Conservation (phyloP, 202 grass and related monocot species). For the Schoenoplectus triqueter region DNA sequence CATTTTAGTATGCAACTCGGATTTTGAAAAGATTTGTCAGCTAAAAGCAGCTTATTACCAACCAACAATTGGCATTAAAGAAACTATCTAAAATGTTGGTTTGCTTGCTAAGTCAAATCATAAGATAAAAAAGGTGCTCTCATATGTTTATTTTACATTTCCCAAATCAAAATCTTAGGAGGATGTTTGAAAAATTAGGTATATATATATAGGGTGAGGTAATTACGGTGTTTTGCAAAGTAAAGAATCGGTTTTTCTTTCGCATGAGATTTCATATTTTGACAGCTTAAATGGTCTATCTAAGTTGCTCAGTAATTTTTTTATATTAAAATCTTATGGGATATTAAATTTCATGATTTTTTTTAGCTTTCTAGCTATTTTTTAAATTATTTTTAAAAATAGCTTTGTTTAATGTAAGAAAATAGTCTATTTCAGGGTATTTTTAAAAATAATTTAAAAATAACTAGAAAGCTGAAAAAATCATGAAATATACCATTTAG, state of each 20-base stretch:
- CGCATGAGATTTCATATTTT: too few relatives aligned
- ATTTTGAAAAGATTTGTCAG: slow-evolving; percentile 34
- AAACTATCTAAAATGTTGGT: slow-evolving; percentile 30
- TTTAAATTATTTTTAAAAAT: too few relatives aligned
- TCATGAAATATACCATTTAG: too few relatives aligned
- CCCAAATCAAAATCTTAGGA: slow-evolving; percentile 7
- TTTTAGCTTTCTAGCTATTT: too few relatives aligned
- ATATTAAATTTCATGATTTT: too few relatives aligned
- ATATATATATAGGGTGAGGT: not conserved
- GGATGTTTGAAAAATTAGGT: not conserved
- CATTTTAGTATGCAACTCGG: slow-evolving; percentile 17
- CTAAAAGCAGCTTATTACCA: slow-evolving; percentile 39
- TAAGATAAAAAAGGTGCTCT: slow-evolving; percentile 12
- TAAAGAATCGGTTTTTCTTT: not conserved
- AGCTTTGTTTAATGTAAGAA: too few relatives aligned
- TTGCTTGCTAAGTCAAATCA: slow-evolving; percentile 39
- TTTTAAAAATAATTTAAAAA: too few relatives aligned
- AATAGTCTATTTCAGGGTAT: too few relatives aligned
- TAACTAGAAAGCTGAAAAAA: too few relatives aligned
- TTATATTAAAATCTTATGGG: too few relatives aligned
- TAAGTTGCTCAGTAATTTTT: too few relatives aligned
- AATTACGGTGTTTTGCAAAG: not conserved
- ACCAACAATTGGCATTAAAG: slow-evolving; percentile 28
- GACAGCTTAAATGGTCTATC: too few relatives aligned
- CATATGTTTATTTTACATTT: slow-evolving; percentile 17